Evolutionary conservation across 2,329 filamentous ascomycete species (phyloP), one percentile per base, ranked within the genome.

Genomic region (Fusarium verrucosum): DNA sequence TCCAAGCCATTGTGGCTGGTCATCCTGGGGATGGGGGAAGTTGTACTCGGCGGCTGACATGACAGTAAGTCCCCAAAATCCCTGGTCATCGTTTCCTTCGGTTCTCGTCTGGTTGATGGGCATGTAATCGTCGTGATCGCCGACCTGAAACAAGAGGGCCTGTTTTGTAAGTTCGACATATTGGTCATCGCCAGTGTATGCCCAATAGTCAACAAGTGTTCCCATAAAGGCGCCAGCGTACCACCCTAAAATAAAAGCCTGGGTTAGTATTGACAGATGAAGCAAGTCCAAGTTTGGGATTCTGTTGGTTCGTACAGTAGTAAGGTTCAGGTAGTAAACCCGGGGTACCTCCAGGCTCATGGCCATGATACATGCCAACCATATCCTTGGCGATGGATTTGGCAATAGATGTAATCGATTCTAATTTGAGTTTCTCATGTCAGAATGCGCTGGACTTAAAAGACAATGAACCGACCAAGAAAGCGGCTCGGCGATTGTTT

Each of bases 151-250:
- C 42, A 93, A 82, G 68, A 96, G 82, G 13, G 85, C 92, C 64
- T 91, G 82, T 32, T 82, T 83, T 16, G 87, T 85, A 37, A 91
- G 78, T 16, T 87, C 79, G 73, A 93, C 93, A 78, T 91, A 95
- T 30, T 83, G 82, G 5, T 82, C 78, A 72, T 94, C 91, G 19
- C 88, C 88, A 0, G 91, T 94, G 74, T 92, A 92, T 73, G 89
- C 91, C 91, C 91, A 96, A 75, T 95, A 95, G 71, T 95, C 91
- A 50, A 96, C 82, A 62, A 95, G 79, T 4, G 89, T 82, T 20
- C 85, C 86, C 77, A 88, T 82, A 81, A 94, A 87, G 54, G 90
- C 90, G 49, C 91, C 91, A 11, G 83, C 89, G 77, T 91, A 89
- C 91, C 88, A 93, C 84, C 84, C 83, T 86, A 54, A 10, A 52